These are phyloP conservation scores for Aspergillus felis DNA, from an alignment of 2,329 filamentous ascomycete genomes.

Conservation along the genomic window DNA sequence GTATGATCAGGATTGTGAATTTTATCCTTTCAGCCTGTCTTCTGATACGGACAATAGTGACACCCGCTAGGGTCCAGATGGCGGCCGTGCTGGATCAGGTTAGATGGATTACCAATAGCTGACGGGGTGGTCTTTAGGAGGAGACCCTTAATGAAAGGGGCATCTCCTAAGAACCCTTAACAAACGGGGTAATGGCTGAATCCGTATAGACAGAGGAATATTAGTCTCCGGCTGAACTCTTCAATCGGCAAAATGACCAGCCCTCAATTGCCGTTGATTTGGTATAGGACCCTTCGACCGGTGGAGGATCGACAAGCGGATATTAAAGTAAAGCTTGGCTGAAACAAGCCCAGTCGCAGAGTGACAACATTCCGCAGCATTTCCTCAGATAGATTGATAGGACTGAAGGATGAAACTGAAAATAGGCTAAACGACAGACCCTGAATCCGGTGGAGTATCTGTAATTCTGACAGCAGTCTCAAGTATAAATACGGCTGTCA, in stretches of 20 bases:
- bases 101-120: slow-evolving; percentile 11
- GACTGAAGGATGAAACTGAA: background rate
- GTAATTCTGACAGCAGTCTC: background rate
- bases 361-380: background rate
- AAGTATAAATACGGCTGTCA: background rate
- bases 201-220: background rate
- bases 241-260: background rate
- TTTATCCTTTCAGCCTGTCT: background rate
- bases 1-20: slow-evolving; percentile 5
- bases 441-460: background rate
- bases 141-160: background rate
- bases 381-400: background rate
- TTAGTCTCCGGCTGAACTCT: background rate
- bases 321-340: background rate
- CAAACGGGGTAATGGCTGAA: background rate
- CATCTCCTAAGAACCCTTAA: background rate
- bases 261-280: background rate
- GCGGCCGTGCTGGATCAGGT: slow-evolving; percentile 13
- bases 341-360: background rate
- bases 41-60: background rate
- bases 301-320: background rate
- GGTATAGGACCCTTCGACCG: background rate
- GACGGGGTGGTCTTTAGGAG: background rate
- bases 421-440: background rate
- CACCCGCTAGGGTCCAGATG: slow-evolving; percentile 13